Evolutionary conservation across 2,329 filamentous ascomycete genomes (phyloP).

Genomic region (Mollisiaceae sp.): DNA sequence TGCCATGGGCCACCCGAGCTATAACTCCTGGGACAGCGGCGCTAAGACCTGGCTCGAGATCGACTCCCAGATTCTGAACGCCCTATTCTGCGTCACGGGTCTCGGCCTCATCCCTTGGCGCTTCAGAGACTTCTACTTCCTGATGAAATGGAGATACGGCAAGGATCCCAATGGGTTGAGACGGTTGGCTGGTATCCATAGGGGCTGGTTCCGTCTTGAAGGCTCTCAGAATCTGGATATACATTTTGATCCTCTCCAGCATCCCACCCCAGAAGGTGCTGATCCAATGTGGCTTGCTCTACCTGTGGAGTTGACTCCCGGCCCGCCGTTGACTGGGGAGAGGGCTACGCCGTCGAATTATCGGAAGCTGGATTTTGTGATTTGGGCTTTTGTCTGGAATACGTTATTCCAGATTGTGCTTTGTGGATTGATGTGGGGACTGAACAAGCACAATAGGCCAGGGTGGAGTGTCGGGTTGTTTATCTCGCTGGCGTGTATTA

Average conservation of each 20-base stretch:
- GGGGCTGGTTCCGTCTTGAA: conserved; percentile 73
- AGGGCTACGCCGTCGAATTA: conserved; percentile 66
- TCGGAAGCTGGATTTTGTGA: conserved; percentile 78
- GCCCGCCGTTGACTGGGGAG: conserved; percentile 69
- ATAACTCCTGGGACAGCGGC: conserved; percentile 66
- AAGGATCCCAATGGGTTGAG: conserved; percentile 26
- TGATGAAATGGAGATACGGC: conserved; percentile 52
- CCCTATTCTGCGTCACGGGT: conserved; percentile 82
- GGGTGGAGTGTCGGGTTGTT: conserved; percentile 28
- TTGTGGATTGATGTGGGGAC: conserved; percentile 82
- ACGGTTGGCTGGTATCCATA: conserved; percentile 66
- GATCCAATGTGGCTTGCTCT: conserved; percentile 58
- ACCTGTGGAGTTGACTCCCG: conserved; percentile 65
- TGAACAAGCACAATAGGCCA: conserved; percentile 56
- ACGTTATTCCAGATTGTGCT: conserved; percentile 75
- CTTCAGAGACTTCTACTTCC: conserved; percentile 76
- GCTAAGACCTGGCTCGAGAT: conserved; percentile 82
- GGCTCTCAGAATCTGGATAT: conserved; percentile 61
- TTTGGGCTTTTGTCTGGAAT: conserved; percentile 79
- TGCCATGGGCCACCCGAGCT: conserved; percentile 65
- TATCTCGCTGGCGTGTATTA: conserved; percentile 32
- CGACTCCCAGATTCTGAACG: conserved; percentile 81
- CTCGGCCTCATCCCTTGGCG: conserved; percentile 87
- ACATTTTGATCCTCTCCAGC: conserved; percentile 39
- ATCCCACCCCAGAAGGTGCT: conserved; percentile 44